Base-by-base conservation (phyloP, 2,329 filamentous ascomycete genomes). In the Sporothrix globosa region DNA sequence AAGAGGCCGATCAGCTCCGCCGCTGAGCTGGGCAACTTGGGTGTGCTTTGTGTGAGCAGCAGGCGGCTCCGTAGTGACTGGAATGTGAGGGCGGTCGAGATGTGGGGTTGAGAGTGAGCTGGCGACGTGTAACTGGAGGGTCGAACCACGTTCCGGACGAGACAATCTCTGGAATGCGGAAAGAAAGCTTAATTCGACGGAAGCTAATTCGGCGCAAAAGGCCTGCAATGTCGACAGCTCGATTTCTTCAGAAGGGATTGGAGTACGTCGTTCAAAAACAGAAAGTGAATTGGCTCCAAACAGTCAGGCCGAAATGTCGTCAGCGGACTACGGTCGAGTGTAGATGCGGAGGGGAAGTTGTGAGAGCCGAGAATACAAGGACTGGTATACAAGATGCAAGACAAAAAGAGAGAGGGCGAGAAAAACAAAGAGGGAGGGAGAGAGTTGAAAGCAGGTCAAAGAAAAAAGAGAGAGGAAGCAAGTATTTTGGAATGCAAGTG, bases 251-350 rank as follows among this genome's bases (percentile, higher is more conserved):
- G 39, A 30, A 44, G 41, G 10, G 41, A 9, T 21, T 44, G 58
- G 65, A 46, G 58, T 50, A 54, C 54, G 63, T 65, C 54, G 68
- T 44, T 44, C 39, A 46, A 13, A 52, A 53, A n/a, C n/a, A n/a
- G 53, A 63, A 44, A 30, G 17, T 21, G 52, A 19, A 19, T 46
- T 4, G 39, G 17, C 21, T 63, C 39, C 39, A 46, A 27, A 46
- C 24, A 39, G 67, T 68, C 48, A 54, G 63, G 65, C 44, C 24
- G 63, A 48, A 70, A 63, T 70, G 69, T 65, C 63, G 69, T 70
- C 69, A 67, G 44, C 21, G 21, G 41, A 39, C 46, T 19, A 19
- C 34, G 52, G 41, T 48, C 39, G 63, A 24, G 44, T 39, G 27
- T 14, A 34, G 58, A 13, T 34, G 48, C n/a, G 14, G 34, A 68